Conservation (phyloP, 2,329 filamentous ascomycete species). For the Amauroascus verrucosus region DNA sequence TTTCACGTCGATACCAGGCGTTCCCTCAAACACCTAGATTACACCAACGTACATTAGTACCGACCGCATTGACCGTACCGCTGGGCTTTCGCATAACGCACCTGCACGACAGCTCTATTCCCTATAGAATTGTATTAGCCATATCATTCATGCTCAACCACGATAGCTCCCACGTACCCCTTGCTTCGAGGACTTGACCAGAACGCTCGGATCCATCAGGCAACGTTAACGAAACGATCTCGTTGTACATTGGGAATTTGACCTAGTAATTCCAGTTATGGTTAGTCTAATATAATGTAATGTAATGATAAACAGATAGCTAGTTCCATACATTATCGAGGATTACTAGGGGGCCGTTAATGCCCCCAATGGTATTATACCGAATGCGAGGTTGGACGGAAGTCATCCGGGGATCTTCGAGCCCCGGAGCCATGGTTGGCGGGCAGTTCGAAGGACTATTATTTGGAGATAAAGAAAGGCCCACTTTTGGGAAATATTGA, state of each 20-base stretch:
- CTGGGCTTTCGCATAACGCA: slow-evolving; percentile 32
- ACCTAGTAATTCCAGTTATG: slow-evolving; percentile 50
- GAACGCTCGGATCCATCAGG: slow-evolving; percentile 89
- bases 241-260: slow-evolving; percentile 95
- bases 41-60: slow-evolving; percentile 5
- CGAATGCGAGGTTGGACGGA: slow-evolving; percentile 61
- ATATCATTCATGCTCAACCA: neutral
- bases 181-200: slow-evolving; percentile 92
- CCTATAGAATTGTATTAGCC: slow-evolving; percentile 43
- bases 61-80: neutral
- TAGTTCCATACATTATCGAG: slow-evolving; percentile 73
- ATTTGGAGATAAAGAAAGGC: neutral
- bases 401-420: slow-evolving; percentile 39
- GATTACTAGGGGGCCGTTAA: slow-evolving; percentile 96
- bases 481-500: neutral
- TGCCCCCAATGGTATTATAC: slow-evolving; percentile 97
- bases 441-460: neutral
- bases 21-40: slow-evolving; percentile 90
- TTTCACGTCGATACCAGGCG: slow-evolving; percentile 94
- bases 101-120: slow-evolving; percentile 89
- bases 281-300: neutral
- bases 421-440: slow-evolving; percentile 31
- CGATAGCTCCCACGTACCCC: slow-evolving; percentile 52
- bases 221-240: slow-evolving; percentile 92
- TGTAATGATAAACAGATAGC: neutral